phyloP scores from a whole-genome alignment of 345 rosid genomes.

The Acer saccharum region DNA sequence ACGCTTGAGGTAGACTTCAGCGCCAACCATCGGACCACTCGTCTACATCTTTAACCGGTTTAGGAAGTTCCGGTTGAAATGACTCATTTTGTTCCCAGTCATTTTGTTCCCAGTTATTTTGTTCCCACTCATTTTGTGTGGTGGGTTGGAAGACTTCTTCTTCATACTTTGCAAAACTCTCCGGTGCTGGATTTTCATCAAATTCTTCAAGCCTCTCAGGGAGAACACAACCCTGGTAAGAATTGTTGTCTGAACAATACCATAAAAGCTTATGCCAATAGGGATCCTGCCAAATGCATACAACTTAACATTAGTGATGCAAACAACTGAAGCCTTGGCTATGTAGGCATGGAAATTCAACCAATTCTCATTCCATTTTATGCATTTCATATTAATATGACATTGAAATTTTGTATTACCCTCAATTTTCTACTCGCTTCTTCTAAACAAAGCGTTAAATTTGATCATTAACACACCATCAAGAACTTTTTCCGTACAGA shows the following conservation, averaged over 20 bases:
- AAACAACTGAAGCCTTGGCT: neutral
- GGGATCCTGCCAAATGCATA: conserved; percentile 49
- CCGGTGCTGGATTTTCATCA: conserved; percentile 10
- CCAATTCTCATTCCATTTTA: neutral
- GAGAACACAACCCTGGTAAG: conserved; percentile 74
- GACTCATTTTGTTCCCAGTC: conserved; percentile 36
- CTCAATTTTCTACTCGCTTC: neutral
- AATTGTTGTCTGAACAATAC: conserved; percentile 68
- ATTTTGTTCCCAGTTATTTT: conserved; percentile 20
- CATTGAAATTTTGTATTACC: neutral
- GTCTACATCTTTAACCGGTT: conserved; percentile 45
- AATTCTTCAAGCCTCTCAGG: conserved; percentile 56
- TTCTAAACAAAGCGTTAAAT: no score
- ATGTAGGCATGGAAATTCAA: neutral
- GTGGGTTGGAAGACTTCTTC: conserved; percentile 34
- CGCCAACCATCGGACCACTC: conserved; percentile 90
- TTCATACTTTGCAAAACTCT: conserved; percentile 26
- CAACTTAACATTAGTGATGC: neutral
- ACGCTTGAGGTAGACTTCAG: conserved; percentile 17
- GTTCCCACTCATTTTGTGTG: conserved; percentile 35
- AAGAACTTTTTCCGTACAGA: neutral
- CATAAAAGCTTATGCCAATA: conserved; percentile 78
- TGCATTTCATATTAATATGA: neutral
- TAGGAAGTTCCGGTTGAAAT: conserved; percentile 25
- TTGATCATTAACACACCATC: neutral